Percentiles rank a stretch among this genome's conserved stretches.
phyloP scores from a whole-genome alignment of 257 asterid genomes.

The Ajuga chamaepitys region DNA sequence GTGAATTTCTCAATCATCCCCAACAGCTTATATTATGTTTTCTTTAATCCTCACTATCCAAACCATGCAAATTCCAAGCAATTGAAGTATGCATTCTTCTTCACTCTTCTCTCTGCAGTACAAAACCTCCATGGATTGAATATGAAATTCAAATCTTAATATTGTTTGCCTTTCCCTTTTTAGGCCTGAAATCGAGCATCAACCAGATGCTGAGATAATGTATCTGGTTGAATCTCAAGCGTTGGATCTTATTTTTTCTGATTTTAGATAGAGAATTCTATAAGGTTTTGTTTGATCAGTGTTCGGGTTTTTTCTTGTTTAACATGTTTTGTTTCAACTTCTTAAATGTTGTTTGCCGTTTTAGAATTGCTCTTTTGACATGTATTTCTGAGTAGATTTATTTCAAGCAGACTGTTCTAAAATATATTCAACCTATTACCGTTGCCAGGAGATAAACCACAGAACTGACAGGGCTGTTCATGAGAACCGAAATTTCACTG shows the following conservation, averaged over 20 bases:
- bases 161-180: no score
- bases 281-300: neutral
- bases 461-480: conserved; percentile 36
- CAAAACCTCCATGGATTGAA: neutral
- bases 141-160: no score
- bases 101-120: neutral
- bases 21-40: neutral
- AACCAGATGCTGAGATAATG: no score
- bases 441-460: conserved; percentile 50
- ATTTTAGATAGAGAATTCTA: neutral
- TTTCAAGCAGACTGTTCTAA: neutral
- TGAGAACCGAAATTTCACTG: conserved; percentile 47
- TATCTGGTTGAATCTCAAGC: neutral
- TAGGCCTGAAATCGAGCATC: no score
- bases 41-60: neutral
- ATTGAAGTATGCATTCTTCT: neutral
- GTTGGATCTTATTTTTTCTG: neutral
- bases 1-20: neutral
- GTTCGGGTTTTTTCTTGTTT: neutral
- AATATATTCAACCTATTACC: neutral
- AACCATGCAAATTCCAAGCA: neutral
- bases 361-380: neutral
- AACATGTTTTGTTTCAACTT: neutral
- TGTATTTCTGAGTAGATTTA: neutral
- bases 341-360: neutral